These are phyloP conservation scores for Penicillium sp. DNA, from an alignment of 2,329 filamentous ascomycete genomes.

Conservation along the genomic window DNA sequence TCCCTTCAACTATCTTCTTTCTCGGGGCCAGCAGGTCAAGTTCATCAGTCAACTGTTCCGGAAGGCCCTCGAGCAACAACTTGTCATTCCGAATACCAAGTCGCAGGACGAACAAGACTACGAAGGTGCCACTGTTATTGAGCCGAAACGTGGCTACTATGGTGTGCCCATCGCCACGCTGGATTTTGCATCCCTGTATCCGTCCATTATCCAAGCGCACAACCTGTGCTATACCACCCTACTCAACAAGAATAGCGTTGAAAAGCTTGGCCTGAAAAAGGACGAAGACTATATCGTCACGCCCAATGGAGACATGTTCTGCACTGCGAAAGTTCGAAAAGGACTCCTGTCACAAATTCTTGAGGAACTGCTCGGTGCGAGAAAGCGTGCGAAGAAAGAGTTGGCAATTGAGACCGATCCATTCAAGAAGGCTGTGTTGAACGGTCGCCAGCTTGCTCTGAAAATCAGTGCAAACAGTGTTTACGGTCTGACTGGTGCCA, in stretches of 20 bases:
- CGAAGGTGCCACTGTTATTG: constrained; percentile 96
- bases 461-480: constrained; percentile 98
- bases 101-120: constrained; percentile 84
- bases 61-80: constrained; percentile 87
- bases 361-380: constrained; percentile 84
- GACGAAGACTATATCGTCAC: constrained; percentile 97
- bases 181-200: constrained; percentile 98
- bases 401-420: constrained; percentile 85
- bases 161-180: constrained; percentile 93
- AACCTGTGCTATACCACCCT: constrained; percentile 98
- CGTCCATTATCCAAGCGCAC: constrained; percentile 98
- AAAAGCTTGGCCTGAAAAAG: constrained; percentile 75
- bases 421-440: constrained; percentile 97
- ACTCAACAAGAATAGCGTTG: constrained; percentile 74
- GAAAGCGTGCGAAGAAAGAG: constrained; percentile 93
- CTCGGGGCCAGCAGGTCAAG: constrained; percentile 93
- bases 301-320: constrained; percentile 91
- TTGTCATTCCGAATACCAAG: constrained; percentile 87
- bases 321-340: constrained; percentile 84
- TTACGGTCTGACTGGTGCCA: constrained; percentile 95
- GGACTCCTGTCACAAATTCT: constrained; percentile 92
- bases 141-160: constrained; percentile 91
- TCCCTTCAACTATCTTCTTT: constrained; percentile 90
- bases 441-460: constrained; percentile 92
- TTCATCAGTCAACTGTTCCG: constrained; percentile 97